A percentile compares a stretch with the other conserved stretches of the same genome.
These are phyloP conservation scores for Plasmodium fragile DNA, from an alignment of 169 alveolate genomes.

Conservation along the genomic window DNA sequence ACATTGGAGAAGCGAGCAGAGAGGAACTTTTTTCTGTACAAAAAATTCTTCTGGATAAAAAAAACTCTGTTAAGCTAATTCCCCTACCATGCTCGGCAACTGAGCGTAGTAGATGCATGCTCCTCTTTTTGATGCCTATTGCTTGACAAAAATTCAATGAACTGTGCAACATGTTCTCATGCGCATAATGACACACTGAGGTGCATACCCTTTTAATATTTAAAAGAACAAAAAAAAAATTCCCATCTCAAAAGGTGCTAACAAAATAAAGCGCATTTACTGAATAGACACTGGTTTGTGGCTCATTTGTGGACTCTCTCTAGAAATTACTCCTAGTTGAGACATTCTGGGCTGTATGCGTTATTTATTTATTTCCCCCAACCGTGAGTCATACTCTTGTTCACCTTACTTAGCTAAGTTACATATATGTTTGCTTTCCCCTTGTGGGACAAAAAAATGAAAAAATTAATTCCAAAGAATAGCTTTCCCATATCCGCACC, in stretches of 20 bases:
- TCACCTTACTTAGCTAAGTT: not conserved
- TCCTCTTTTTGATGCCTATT: not conserved
- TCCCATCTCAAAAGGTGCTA: not conserved
- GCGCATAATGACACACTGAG: not conserved
- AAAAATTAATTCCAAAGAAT: not conserved
- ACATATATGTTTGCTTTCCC: not conserved
- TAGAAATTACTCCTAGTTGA: not conserved
- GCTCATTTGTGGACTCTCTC: not conserved
- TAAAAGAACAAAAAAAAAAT: not conserved
- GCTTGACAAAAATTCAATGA: not conserved
- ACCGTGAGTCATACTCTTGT: not conserved
- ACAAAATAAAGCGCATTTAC: not conserved
- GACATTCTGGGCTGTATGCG: not conserved
- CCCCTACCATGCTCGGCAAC: not conserved
- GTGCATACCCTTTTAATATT: not conserved
- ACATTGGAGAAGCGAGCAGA: not conserved
- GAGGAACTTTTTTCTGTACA: not conserved
- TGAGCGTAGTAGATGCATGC: not conserved
- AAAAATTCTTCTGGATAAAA: not conserved
- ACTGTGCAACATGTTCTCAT: not conserved
- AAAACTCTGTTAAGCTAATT: not conserved
- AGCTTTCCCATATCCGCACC: not conserved
- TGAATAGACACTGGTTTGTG: not conserved
- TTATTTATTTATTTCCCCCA: not conserved
- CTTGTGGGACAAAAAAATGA: not conserved